phyloP scores from a whole-genome alignment of 2,329 filamentous ascomycete genomes.

The Exophiala viscosa region DNA sequence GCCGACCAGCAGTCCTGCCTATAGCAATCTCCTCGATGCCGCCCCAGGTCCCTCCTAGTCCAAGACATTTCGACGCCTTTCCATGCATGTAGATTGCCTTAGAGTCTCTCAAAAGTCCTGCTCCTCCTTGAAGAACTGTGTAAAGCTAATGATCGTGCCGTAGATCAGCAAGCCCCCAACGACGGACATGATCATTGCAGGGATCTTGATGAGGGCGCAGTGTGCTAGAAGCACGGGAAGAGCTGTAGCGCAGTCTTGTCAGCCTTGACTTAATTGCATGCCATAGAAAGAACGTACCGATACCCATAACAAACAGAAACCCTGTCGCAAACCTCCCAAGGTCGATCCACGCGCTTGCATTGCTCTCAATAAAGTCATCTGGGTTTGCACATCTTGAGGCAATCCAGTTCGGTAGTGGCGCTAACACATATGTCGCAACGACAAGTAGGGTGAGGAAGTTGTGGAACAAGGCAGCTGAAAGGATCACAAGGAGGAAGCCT shows the following conservation, averaged over 20 bases:
- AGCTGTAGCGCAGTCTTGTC: conserved; percentile 51
- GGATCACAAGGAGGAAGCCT: conserved; percentile 97
- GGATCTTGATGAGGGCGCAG: conserved; percentile 72
- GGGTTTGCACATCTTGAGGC: conserved; percentile 82
- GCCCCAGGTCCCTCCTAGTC: conserved; percentile 2
- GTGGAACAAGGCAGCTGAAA: conserved; percentile 91
- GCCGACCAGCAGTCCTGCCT: no score
- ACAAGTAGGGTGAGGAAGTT: conserved; percentile 94
- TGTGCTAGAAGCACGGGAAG: conserved; percentile 86
- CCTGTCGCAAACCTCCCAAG: conserved; percentile 92
- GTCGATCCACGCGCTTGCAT: conserved; percentile 80
- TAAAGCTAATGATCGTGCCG: conserved; percentile 95
- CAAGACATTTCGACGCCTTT: conserved; percentile 8
- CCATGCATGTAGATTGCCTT: conserved; percentile 10
- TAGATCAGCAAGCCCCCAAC: conserved; percentile 91
- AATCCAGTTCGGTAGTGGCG: conserved; percentile 95
- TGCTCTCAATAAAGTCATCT: conserved; percentile 90
- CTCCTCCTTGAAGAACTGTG: conserved; percentile 97
- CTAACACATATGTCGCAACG: conserved; percentile 90
- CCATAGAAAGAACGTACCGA: conserved; percentile 62
- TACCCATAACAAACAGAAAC: conserved; percentile 94
- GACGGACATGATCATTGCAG: conserved; percentile 94
- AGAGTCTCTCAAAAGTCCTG: conserved; percentile 71
- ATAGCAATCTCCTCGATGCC: conserved; percentile 1
- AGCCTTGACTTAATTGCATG: conserved; percentile 3